Evolutionary conservation across 2,329 filamentous ascomycete species (phyloP).

Genomic region (Grosmannia serpens): DNA sequence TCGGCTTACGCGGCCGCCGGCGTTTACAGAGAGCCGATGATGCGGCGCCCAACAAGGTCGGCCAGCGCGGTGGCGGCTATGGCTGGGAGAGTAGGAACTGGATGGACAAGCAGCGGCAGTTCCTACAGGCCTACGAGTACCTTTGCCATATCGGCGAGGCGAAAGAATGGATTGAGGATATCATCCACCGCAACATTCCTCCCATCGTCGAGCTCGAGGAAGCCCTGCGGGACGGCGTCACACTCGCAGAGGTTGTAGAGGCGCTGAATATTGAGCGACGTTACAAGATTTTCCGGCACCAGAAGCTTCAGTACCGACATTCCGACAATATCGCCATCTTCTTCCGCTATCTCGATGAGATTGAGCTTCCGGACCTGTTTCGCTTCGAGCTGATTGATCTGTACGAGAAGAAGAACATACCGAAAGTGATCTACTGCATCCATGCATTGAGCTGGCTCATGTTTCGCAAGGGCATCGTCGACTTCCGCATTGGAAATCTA

Average conservation of each 20-base stretch:
- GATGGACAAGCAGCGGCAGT: slow-evolving; percentile 99
- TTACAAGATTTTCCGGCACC: slow-evolving; percentile 73
- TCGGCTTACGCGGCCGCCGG: slow-evolving; percentile 73
- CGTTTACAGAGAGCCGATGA: slow-evolving; percentile 64
- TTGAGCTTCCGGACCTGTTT: slow-evolving; percentile 89
- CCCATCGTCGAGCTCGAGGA: slow-evolving; percentile 92
- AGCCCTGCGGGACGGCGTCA: slow-evolving; percentile 83
- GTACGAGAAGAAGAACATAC: slow-evolving; percentile 99
- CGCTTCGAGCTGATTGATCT: slow-evolving; percentile 94
- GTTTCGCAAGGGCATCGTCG: slow-evolving; percentile 85
- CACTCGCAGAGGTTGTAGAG: slow-evolving; percentile 86
- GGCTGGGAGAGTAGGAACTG: slow-evolving; percentile 79
- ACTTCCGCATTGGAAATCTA: slow-evolving; percentile 92
- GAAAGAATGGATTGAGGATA: slow-evolving; percentile 95
- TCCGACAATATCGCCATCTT: slow-evolving; percentile 97
- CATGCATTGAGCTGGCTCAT: slow-evolving; percentile 96
- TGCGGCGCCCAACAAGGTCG: slow-evolving; percentile 31
- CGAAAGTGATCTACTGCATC: slow-evolving; percentile 98
- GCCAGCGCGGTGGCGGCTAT: slow-evolving; percentile 39
- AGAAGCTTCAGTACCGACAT: slow-evolving; percentile 82
- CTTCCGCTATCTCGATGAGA: slow-evolving; percentile 83
- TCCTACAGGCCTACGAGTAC: slow-evolving; percentile 94
- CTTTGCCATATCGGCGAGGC: slow-evolving; percentile 98
- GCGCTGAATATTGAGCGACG: slow-evolving; percentile 67
- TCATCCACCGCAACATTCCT: slow-evolving; percentile 74